Evolutionary conservation across 306 rosid genomes (phyloP), one percentile per base, ranked within the genome.

Genomic region (Lathyrus sativus): DNA sequence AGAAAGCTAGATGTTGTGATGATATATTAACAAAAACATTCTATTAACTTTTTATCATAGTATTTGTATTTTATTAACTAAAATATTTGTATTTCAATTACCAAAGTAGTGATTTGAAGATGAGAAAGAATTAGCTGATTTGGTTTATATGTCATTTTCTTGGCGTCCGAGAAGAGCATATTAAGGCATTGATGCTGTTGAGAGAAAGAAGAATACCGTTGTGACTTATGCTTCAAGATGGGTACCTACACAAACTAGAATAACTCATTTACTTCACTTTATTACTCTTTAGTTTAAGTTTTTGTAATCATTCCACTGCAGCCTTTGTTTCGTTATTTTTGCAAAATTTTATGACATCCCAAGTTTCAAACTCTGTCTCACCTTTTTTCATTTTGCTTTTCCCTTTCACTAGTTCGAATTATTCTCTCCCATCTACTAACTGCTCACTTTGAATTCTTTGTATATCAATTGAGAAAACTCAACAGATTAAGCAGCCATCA

Each of bases 271-370:
- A 19, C 62, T 56, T 28, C 39, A 10, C 60, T 54, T 50, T 54
- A 49, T 7, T 17, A 31, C 81, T 59, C 61, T 26, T 68, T 51
- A 41, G 45, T 35, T 72, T 68, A 56, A 46, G 70, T 50, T 72
- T 64, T 58, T 0, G 70, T 65, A 65, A 80, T 75, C 70, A 74
- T 80, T 75, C 48, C 62, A 65, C 43, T 14, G 68, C 84, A 60
- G 61, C 68, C 24, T 75, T 75, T 75, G 75, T 71, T 75, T 76
- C 49, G 68, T 71, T 66, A 13, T 75, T 80, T 74, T 80, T 63
- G 67, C 78, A 71, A 71, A 75, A 80, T 49, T 70, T 75, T 71
- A 75, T 59, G 84, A 65, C 77, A 74, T 35, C 56, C 70, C 69
- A 56, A 39, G 5, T 53, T 71, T 48, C 65, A 41, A 33, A 74